Conservation (phyloP, 139 green algal genomes). For the Medakamo hakoo region DNA sequence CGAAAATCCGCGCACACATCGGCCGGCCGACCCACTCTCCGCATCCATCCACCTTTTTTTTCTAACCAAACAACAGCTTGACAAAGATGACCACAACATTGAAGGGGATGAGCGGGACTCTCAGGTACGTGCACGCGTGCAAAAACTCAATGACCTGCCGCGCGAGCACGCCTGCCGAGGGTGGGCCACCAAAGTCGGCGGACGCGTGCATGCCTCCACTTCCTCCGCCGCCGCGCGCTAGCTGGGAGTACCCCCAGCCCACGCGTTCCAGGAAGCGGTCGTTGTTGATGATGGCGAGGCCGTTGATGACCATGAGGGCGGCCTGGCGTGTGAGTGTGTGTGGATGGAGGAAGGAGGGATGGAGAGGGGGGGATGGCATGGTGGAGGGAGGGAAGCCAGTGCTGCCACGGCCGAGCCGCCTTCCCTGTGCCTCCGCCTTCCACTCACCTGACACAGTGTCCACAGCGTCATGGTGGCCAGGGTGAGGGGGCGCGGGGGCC, state of each 20-base stretch:
- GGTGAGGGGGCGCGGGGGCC: background rate
- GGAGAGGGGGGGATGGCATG: background rate
- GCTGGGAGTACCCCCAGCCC: conserved; percentile 15
- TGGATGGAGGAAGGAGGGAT: background rate
- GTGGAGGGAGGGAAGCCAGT: too few relatives aligned
- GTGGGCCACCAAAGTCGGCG: too few relatives aligned
- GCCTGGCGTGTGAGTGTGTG: conserved; percentile 27
- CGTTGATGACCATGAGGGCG: conserved; percentile 62
- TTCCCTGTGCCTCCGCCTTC: too few relatives aligned
- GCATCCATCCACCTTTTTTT: background rate
- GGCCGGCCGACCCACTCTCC: background rate
- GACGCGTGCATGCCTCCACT: too few relatives aligned
- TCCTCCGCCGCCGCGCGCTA: background rate
- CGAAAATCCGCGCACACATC: too few relatives aligned
- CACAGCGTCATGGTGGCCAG: conserved; percentile 52
- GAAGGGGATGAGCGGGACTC: conserved; percentile 56
- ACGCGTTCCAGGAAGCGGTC: conserved; percentile 72
- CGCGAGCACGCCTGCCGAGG: conserved; percentile 47
- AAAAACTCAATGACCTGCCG: conserved; percentile 74
- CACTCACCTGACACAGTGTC: conserved; percentile 55
- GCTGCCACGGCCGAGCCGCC: too few relatives aligned
- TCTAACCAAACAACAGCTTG: conserved; percentile 61
- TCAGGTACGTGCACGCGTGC: conserved; percentile 66
- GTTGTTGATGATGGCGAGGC: conserved; percentile 77
- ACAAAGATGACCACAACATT: conserved; percentile 61